These are phyloP conservation scores for Heliamphora exappendiculata DNA, from an alignment of 148 eudicot genomes.

Conservation along the genomic window DNA sequence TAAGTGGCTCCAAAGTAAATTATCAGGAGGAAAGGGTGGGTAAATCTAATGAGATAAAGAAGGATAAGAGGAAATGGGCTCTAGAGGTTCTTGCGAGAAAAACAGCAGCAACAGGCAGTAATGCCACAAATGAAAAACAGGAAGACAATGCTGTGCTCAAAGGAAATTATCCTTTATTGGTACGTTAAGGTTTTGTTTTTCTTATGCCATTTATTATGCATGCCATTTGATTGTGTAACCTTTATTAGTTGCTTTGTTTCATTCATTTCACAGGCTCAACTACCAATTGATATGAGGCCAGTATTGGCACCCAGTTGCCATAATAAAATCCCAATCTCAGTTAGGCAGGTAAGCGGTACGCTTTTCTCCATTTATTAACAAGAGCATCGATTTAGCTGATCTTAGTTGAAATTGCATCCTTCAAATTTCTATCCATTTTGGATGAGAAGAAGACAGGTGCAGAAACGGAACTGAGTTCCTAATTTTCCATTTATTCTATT, in stretches of 20 bases:
- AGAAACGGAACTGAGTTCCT: not conserved
- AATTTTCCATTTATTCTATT: not conserved
- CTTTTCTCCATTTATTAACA: not conserved
- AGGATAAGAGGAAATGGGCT: constrained; percentile 91
- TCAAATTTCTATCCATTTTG: constrained; percentile 1
- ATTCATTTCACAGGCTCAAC: constrained; percentile 61
- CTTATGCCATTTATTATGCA: constrained; percentile 1
- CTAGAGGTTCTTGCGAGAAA: constrained; percentile 84
- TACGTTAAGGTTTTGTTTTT: constrained; percentile 26
- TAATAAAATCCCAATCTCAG: constrained; percentile 67
- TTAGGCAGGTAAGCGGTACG: constrained; percentile 68
- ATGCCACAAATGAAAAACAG: constrained; percentile 31
- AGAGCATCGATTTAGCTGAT: not conserved
- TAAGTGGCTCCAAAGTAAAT: constrained; percentile 13
- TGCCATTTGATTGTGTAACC: constrained; percentile 5
- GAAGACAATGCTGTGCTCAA: constrained; percentile 56
- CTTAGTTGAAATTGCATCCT: not conserved
- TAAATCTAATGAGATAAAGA: constrained; percentile 34
- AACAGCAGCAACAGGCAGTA: constrained; percentile 37
- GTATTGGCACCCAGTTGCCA: constrained; percentile 66
- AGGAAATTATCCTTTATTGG: constrained; percentile 74
- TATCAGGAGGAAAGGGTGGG: constrained; percentile 29
- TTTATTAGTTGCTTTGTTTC: constrained; percentile 5
- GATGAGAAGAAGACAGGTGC: not conserved
- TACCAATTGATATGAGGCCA: constrained; percentile 85